Conservation (phyloP, 768 basidiomycete species). For the Cystobasidium ongulense region DNA sequence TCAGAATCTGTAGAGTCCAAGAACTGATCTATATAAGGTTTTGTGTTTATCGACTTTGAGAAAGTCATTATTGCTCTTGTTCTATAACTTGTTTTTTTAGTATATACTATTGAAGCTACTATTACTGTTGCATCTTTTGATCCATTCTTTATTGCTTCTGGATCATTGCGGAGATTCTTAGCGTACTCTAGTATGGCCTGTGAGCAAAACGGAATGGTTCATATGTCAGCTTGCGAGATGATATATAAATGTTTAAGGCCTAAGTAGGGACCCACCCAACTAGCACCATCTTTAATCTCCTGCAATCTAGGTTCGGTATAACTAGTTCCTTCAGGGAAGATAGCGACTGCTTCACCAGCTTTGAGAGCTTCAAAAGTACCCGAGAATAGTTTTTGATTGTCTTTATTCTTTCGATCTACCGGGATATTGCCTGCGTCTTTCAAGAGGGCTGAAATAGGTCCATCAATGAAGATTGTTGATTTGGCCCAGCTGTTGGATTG, state of each 20-base stretch:
- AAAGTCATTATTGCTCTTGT: slow-evolving; percentile 77
- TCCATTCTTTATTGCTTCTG: not conserved
- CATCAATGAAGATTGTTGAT: slow-evolving; percentile 77
- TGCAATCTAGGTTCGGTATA: slow-evolving; percentile 85
- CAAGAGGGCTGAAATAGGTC: slow-evolving; percentile 62
- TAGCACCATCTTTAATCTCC: slow-evolving; percentile 76
- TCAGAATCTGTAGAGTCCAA: slow-evolving; percentile 53
- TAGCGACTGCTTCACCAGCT: slow-evolving; percentile 70
- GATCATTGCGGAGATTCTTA: slow-evolving; percentile 62
- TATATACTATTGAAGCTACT: slow-evolving; percentile 64
- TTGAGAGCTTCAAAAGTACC: slow-evolving; percentile 80
- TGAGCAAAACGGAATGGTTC: not conserved
- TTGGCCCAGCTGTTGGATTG: slow-evolving; percentile 67
- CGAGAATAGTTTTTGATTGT: slow-evolving; percentile 75
- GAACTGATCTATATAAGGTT: slow-evolving; percentile 68
- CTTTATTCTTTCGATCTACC: slow-evolving; percentile 84
- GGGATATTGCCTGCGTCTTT: slow-evolving; percentile 93
- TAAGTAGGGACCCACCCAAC: slow-evolving; percentile 54
- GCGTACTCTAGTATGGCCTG: slow-evolving; percentile 77
- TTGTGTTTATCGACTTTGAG: slow-evolving; percentile 68
- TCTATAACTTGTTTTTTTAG: slow-evolving; percentile 90
- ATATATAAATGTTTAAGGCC: not conserved
- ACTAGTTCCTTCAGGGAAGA: slow-evolving; percentile 81
- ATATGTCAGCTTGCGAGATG: not conserved
- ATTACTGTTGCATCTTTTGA: slow-evolving; percentile 36